Conservation (phyloP, 257 asterid genomes). For the Ligustrum vulgare region DNA sequence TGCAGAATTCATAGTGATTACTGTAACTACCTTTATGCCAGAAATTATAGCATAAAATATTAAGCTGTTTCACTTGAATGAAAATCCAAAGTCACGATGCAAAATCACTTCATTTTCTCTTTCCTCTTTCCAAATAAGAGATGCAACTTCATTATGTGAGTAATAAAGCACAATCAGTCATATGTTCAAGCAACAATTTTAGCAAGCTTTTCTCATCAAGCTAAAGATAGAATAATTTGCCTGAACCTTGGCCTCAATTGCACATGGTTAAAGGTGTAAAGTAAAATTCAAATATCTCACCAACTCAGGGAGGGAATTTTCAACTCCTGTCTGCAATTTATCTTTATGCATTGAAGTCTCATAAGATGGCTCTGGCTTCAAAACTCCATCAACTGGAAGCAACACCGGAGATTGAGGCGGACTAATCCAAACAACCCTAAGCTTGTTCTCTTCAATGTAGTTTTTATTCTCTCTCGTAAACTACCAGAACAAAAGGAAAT, state of each 20-base stretch:
- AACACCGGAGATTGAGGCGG: slow-evolving; percentile 37
- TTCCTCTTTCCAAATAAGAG: neutral
- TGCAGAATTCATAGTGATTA: neutral
- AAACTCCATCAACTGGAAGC: slow-evolving; percentile 34
- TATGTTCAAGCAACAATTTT: neutral
- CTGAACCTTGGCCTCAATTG: neutral
- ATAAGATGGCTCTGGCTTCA: slow-evolving; percentile 20
- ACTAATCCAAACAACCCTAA: slow-evolving; percentile 38
- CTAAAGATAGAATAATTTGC: neutral
- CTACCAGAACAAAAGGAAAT: slow-evolving; percentile 24
- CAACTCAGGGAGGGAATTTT: neutral
- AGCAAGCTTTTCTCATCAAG: neutral
- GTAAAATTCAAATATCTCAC: neutral
- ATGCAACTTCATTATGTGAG: neutral
- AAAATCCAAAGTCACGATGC: neutral
- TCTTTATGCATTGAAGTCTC: slow-evolving; percentile 25
- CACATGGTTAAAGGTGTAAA: neutral
- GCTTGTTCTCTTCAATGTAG: slow-evolving; percentile 50
- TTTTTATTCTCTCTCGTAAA: slow-evolving; percentile 38
- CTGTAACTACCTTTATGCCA: neutral
- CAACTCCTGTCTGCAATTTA: slow-evolving; percentile 10
- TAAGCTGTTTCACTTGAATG: neutral
- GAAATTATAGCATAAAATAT: neutral
- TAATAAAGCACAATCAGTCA: neutral
- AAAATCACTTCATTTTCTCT: neutral